Evolutionary conservation across 345 rosid genomes (phyloP), one percentile per base, ranked within the genome.

Genomic region (Reutealis trisperma): DNA sequence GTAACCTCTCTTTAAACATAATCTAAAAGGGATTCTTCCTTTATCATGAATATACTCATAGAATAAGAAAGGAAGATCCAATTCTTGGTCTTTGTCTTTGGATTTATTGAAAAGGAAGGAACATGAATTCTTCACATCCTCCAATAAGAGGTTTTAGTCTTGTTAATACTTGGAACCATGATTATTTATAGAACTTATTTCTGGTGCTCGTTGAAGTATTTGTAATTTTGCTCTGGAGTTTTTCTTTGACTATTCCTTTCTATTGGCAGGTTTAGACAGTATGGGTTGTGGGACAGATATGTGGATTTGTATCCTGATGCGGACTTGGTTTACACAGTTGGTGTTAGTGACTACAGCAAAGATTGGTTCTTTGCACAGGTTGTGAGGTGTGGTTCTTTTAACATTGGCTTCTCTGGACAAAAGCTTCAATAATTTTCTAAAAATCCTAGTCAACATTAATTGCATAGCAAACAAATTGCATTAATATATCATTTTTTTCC

Each of bases 361-460:
- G 80, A 81, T 19, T 81, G 84, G 80, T 81, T 77, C 49, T 77
- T 77, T 47, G 80, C 81, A 8, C 84, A 81, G 64, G 84, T 81
- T 42, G 73, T 68, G 74, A 81, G 84, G 84, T 80, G 41, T 37
- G 41, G 41, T 37, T 37, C 41, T 37, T 37, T 37, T 7, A 63
- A 44, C 13, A 16, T 10, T 16, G 41, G 5, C 52, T 74, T 67
- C 22, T 9, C 41, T 18, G 25, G 41, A 61, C 21, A 8, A 32
- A n/a, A 77, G 9, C 47, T 19, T 61, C 37, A 32, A 51, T 25
- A 15, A 63, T 32, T 73, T 45, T 73, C 25, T 22, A 37, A 37
- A 49, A 49, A 72, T 72, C 34, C 11, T n/a, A 21, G 25, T 6
- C 6, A 7, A 37, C 1, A 27, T 27, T 37, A 37, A 37, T 37